Evolutionary conservation across 164 flowering plant species (phyloP), one percentile per base, ranked within the genome.

Genomic region (Vitis labrusca): DNA sequence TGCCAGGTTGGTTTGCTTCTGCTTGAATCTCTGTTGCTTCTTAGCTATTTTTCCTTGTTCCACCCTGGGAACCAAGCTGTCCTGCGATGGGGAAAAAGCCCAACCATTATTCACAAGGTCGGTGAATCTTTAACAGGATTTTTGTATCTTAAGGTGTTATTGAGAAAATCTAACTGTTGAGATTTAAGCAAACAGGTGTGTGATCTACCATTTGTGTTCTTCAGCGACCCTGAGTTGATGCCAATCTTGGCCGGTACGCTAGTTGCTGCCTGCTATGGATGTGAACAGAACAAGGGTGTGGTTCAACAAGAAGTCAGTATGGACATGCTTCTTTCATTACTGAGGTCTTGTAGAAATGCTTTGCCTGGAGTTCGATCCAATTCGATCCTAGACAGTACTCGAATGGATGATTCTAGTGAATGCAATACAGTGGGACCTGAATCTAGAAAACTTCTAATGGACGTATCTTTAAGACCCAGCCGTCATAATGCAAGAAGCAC

Each of bases 61-160:
- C 97, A 92, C 77, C 79, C 86, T 37, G 92, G 84, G 61, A 94
- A 94, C 74, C 97, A 94, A 85, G 97, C 92, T 60, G 98, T 94
- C 70, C 93, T 92, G 51, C 85, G 94, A 49, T 92, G 98, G 97
- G 97, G 97, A 71, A 92, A 92, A 76, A 87, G 92, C 71, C 97
- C 97, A 10, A 90, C 97, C 16, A 90, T 94, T 66, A 97, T 94
- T 80, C 98, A 94, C 82, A 94, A 94, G 98, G 98, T 91, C 59
- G 71, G 86, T 72, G 10, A 58, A 69, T 71, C 61, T 13, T 23
- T 56, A 17, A 12, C 5, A 9, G 29, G 23, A 5, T 44, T 15
- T 54, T 57, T 30, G 19, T 29, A n/a, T 55, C 16, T 52, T 23
- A 29, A 53, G 29, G n/a, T 51, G 29, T 27, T 71, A 15, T 50